These are phyloP conservation scores for Erodium moschatum DNA, from an alignment of 441 rosid genomes.

Conservation along the genomic window DNA sequence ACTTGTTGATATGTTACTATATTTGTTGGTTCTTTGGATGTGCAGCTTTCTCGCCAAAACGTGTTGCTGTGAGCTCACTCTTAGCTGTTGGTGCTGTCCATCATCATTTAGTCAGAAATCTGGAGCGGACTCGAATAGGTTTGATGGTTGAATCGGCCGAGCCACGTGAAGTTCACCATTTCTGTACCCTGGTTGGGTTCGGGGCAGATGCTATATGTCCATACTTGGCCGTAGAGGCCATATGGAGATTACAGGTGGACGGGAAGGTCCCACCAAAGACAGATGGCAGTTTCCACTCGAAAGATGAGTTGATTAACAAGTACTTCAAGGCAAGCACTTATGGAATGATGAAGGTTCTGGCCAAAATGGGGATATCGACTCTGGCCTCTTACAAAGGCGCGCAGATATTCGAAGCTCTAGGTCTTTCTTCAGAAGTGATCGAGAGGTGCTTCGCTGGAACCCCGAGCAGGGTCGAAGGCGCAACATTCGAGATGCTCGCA, in stretches of 20 bases:
- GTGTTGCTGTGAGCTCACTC: slow-evolving; percentile 93
- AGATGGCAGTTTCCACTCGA: slow-evolving; percentile 66
- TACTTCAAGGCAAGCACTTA: slow-evolving; percentile 98
- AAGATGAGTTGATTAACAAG: slow-evolving; percentile 81
- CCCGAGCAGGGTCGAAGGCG: slow-evolving; percentile 99
- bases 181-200: slow-evolving; percentile 91
- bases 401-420: slow-evolving; percentile 97
- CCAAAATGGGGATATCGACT: slow-evolving; percentile 99
- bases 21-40: slow-evolving; percentile 2
- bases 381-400: slow-evolving; percentile 99
- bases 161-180: slow-evolving; percentile 99
- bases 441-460: slow-evolving; percentile 98
- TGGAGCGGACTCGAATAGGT: slow-evolving; percentile 83
- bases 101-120: slow-evolving; percentile 83
- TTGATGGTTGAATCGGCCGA: slow-evolving; percentile 94
- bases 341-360: slow-evolving; percentile 99
- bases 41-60: slow-evolving; percentile 74
- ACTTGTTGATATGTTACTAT: background rate
- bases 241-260: slow-evolving; percentile 91
- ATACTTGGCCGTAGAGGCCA: slow-evolving; percentile 75
- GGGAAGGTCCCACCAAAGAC: slow-evolving; percentile 95
- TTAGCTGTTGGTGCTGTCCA: slow-evolving; percentile 99
- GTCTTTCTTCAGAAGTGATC: slow-evolving; percentile 92
- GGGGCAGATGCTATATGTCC: slow-evolving; percentile 99
- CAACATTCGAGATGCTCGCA: slow-evolving; percentile 98